A percentile compares a stretch with the other conserved stretches of the same genome.
Conservation (phyloP, 2,329 filamentous ascomycete genomes). For the Apiospora kogelbergensis region DNA sequence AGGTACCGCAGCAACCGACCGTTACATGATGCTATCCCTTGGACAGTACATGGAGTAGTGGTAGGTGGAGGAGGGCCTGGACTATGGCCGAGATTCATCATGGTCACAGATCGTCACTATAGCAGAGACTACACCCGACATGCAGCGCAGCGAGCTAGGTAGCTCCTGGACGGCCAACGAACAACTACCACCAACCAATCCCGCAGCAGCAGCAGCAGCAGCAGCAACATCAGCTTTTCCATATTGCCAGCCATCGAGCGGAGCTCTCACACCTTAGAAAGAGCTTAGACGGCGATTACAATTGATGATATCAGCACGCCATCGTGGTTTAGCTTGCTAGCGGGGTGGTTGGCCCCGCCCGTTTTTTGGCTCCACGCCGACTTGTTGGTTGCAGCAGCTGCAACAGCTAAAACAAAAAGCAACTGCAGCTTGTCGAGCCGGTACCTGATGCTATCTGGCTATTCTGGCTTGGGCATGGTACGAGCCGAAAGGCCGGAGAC, state of each 20-base stretch:
- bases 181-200: neutral
- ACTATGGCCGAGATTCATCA: neutral
- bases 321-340: neutral
- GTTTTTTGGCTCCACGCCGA: neutral
- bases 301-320: conserved; percentile 7
- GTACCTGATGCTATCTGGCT: neutral
- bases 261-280: neutral
- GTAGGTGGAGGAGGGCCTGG: neutral
- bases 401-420: neutral
- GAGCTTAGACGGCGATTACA: conserved; percentile 1
- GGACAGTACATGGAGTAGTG: neutral
- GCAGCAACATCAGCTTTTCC: neutral
- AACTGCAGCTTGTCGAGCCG: neutral
- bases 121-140: too few species aligned
- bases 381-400: neutral
- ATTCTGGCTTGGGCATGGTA: neutral
- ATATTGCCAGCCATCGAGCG: neutral
- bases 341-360: neutral
- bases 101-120: neutral
- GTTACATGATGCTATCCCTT: neutral
- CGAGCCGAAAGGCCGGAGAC: neutral
- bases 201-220: too few species aligned
- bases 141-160: neutral
- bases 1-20: neutral
- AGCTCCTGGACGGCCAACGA: neutral